A percentile compares a stretch with the other conserved stretches of the same genome.
Conservation (phyloP, 371 early-diverging fungal species). For the Paraphysoderma sedebokerense region DNA sequence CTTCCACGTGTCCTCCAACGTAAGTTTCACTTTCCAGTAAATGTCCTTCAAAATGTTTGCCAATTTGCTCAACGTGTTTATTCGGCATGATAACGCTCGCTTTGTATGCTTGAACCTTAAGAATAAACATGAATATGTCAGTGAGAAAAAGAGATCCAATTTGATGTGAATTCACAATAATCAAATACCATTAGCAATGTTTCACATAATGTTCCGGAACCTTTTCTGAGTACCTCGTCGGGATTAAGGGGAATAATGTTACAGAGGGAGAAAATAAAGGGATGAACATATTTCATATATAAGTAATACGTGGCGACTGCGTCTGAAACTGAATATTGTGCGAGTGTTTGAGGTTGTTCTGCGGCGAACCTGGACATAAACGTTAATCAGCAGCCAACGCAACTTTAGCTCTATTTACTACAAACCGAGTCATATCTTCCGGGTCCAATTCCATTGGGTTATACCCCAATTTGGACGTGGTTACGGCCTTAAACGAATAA, state of each 20-base stretch:
- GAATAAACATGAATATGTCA: too few relatives aligned
- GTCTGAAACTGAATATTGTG: slow-evolving; percentile 99
- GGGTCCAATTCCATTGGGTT: slow-evolving; percentile 98
- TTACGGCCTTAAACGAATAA: slow-evolving; percentile 95
- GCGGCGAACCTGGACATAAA: slow-evolving; percentile 46
- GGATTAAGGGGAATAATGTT: slow-evolving; percentile 97
- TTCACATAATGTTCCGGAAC: slow-evolving; percentile 98
- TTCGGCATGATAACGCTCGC: slow-evolving; percentile 93
- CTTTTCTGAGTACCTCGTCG: slow-evolving; percentile 92
- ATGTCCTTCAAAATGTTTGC: slow-evolving; percentile 77
- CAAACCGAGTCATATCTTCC: slow-evolving; percentile 86
- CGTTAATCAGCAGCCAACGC: not conserved
- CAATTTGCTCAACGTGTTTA: slow-evolving; percentile 62
- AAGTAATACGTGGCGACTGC: slow-evolving; percentile 99
- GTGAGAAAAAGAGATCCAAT: too few relatives aligned
- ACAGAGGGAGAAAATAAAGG: slow-evolving; percentile 98
- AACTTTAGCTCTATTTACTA: too few relatives aligned
- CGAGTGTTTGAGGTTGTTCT: slow-evolving; percentile 89
- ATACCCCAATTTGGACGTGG: slow-evolving; percentile 93
- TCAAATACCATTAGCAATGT: slow-evolving; percentile 79
- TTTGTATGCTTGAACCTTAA: slow-evolving; percentile 72
- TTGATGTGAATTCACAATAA: not conserved
- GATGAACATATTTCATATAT: slow-evolving; percentile 99
- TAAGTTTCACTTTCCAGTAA: slow-evolving; percentile 92
- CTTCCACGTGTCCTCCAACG: slow-evolving; percentile 99